Base-by-base conservation (phyloP, 176 grass and related monocot genomes). In the Musa troglodytarum region DNA sequence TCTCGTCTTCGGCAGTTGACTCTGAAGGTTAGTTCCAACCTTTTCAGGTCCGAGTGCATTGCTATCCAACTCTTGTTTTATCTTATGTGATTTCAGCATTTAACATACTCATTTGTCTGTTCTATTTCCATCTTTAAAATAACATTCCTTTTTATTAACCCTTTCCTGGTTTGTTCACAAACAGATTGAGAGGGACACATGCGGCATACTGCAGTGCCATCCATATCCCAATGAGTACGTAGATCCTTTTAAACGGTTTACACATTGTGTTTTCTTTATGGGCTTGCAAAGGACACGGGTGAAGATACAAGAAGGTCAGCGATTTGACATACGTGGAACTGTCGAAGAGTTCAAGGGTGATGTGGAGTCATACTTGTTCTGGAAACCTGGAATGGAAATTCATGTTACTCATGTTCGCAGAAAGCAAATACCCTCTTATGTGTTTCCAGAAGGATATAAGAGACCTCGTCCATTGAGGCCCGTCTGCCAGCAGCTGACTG, bases 241-340 rank as follows among this genome's bases (percentile, higher is more conserved):
- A 50, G 96, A 99, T 78, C 72, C 80, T 70, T 82, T 81, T 23
- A 95, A 86, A 71, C 86, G 83, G 11, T 86, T 88, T 80, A 75
- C 96, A 25, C 96, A 99, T 81, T 92, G 96, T 83, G 96, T 91
- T 54, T 94, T 94, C 73, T 99, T 94, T 75, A 99, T 99, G 96
- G 96, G 96, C n/a, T 85, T 99, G 81, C 83, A 86, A 74, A 83
- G 96, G 74, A 99, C 94, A 80, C 86, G 90, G 24, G 90, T 91
- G 20, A 84, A 87, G 76, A 85, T 91, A 88, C 86, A 91, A 69
- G 95, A 91, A 85, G 96, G 96, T 19, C 96, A 99, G 75, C 90
- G 89, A 63, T 99, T 99, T 72, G 96, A 99, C 87, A 99, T 99
- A 67, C 96, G 96, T 71, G 84, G 82, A 54, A 99, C 96, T 9